Evolutionary conservation across 768 basidiomycete genomes (phyloP), one percentile per base, ranked within the genome.

Genomic region (Rhodotorula kratochvilovae): DNA sequence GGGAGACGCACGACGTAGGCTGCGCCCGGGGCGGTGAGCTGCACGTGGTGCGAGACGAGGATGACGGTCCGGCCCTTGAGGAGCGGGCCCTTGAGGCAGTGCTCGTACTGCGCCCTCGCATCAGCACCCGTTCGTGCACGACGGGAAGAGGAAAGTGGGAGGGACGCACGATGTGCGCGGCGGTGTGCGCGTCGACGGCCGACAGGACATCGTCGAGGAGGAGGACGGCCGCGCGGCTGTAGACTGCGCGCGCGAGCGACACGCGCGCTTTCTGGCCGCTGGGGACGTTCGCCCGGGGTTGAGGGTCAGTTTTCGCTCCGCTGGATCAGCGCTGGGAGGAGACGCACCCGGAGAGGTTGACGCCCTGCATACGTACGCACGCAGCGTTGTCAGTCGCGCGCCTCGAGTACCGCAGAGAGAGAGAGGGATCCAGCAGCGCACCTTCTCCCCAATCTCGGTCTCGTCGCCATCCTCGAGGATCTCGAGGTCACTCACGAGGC

Each of bases 11-110:
- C 74, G 29, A 77, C 58, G 42, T 62, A 46, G 8, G 60, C 50
- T 0, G 93, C 91, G 31, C 86, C 89, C 1, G 90, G 86, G 5
- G 86, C 84, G 77, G 91, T 92, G 8, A 98, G 84, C 77, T 93
- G 89, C n/a, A 96, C 90, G 77, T 96, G 92, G 77, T 99, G 96
- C 10, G 94, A 95, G 56, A 94, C 92, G 31, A 98, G 84, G 50
- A 97, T 84, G 58, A 93, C 81, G 0, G 93, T 95, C 58, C 93
- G 85, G 6, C 86, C 88, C 29, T 82, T 79, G 76, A 92, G 83
- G 43, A 98, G 82, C 60, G 90, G 88, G 4, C 95, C 93, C 71
- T 85, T 83, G 36, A 98, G 83, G 74, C 91, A 72, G 1, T 73
- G 53, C 33, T 76, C 31, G 65, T 70, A 58, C 68, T 89, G 87